Conservation (phyloP, 768 basidiomycete genomes). For the Termitomyces sp. region DNA sequence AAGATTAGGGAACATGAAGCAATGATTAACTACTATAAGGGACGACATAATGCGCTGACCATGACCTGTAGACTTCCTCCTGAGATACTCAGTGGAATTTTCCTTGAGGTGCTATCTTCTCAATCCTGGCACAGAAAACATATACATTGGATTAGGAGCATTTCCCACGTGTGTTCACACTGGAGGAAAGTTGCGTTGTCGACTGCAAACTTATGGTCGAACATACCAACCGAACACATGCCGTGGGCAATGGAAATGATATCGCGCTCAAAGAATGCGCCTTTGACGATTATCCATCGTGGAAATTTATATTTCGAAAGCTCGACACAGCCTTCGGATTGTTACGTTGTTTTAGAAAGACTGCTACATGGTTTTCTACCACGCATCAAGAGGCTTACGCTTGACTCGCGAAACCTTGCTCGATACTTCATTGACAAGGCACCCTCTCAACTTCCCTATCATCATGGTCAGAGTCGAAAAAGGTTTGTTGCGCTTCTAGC, state of each 20-base stretch:
- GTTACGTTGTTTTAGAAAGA: not conserved
- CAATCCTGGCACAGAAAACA: not conserved
- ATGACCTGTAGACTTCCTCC: not conserved
- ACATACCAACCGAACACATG: not conserved
- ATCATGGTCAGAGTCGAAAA: not conserved
- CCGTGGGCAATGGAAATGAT: not conserved
- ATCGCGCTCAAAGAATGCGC: not conserved
- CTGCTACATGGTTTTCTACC: not conserved
- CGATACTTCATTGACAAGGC: not conserved
- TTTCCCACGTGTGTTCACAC: not conserved
- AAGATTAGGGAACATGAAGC: not conserved
- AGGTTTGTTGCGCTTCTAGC: not conserved
- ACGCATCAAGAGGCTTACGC: not conserved
- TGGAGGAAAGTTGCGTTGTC: not conserved
- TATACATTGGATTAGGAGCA: not conserved
- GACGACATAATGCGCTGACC: not conserved
- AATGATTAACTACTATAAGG: not conserved
- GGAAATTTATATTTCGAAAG: not conserved
- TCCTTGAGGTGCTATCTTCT: not conserved
- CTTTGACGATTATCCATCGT: not conserved
- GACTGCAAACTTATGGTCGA: not conserved
- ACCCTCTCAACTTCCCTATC: not conserved
- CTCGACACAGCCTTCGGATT: not conserved
- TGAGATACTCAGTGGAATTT: not conserved
- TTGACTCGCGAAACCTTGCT: not conserved